Evolutionary conservation across 768 basidiomycete species (phyloP), one percentile per base, ranked within the genome.

Genomic region (Tricholoma sp.): DNA sequence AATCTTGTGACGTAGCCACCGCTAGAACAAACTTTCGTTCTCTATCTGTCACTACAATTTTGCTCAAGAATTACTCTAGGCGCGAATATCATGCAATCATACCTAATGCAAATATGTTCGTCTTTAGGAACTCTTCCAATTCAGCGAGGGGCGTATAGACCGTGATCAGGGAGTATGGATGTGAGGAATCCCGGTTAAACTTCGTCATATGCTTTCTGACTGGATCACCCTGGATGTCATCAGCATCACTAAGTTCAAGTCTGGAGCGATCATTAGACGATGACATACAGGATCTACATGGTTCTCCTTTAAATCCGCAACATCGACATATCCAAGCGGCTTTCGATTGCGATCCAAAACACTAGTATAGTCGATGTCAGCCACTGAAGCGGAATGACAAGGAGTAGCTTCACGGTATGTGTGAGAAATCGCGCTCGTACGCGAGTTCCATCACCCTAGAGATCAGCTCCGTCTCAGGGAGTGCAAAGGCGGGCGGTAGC

Each of bases 381-480:
- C 45, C 54, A 41, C 39, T 48, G 6, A 48, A 31, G 4, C 34
- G 13, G 41, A 50, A 29, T 49, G 41, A 41, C 32, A 37, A 45
- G 6, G 10, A 9, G 32, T 6, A 20, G 13, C 44, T 33, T 48
- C 52, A 95, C 94, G 94, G 94, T 58, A 96, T 86, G 63, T 95
- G 87, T 15, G 93, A 93, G 72, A 95, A 97, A 67, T 97, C 94
- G 33, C 93, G 84, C 61, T 97, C 94, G 63, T 94, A 96, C 0
- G 94, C 94, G 24, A 89, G 80, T 62, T 92, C 91, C 29, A 96
- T 82, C 1, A 91, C 94, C 20, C 81, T 78, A 8, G 82, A 79
- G 56, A 95, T 84, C 17, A 82, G 78, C 64, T 91, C 91, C 56
- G 79, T 77, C 10, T 78, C 73, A 7, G 88, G 87, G 3, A 96